Evolutionary conservation across 768 basidiomycete species (phyloP), one percentile per base, ranked within the genome.

Genomic region (Pleurotus cornucopiae): DNA sequence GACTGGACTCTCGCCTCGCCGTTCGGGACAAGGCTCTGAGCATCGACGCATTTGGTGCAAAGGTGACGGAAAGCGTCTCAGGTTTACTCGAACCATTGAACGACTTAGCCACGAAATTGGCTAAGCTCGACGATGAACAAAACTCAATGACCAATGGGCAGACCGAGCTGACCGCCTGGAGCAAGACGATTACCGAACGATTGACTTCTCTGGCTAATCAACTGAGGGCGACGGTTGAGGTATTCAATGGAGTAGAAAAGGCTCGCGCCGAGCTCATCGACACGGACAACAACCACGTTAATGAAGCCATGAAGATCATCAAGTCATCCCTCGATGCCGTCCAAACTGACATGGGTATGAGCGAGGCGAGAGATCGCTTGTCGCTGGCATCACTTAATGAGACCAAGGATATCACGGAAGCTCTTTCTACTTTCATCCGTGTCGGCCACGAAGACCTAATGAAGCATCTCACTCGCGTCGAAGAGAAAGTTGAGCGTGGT

Each of bases 1-100:
- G 91, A 23, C 76, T 94, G 9, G 88, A 92, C 62, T 87, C 91
- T 9, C 83, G 90, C 16, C 76, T 94, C 47, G 81, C 89, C 38
- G 85, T 90, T 23, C 80, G 91, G 6, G 91, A 93, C 67, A 84
- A 86, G 64, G 67, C 79, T 5, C 80, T 88, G 62, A 88, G 82
- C 62, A 70, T 83, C 14, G 87, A 90, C 39, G 69, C 71, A 3
- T 67, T 91, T 45, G 75, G 81, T 1, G 66, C 69, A 23, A 86
- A 76, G 60, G 76, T 92, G 5, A 68, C 73, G 1, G 84, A 88
- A 47, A 71, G 76, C 37, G 69, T 91, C 0, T 70, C 74, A 2
- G 71, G 67, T 20, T 64, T 77, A 3, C 60, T 83, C 48, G 70
- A 77, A 48, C 73, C 79, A 9, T 55, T 71, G 49, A 64, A 75